Conservation (phyloP, 345 rosid species). For the Boechera divaricarpa region DNA sequence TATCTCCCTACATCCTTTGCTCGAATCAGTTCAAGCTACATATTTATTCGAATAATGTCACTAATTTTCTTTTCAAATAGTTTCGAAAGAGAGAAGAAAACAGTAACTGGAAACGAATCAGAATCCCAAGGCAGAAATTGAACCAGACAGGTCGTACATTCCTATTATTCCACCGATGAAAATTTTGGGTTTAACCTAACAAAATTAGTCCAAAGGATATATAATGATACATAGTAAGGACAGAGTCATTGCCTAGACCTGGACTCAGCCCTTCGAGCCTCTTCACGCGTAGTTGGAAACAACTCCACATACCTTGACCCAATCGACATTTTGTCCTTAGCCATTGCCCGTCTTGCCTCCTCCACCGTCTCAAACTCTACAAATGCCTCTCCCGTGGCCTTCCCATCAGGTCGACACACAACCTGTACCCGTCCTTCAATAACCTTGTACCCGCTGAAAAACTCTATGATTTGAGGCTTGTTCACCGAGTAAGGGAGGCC, state of each 20-base stretch:
- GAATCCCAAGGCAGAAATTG: not conserved
- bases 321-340: conserved; percentile 87
- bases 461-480: conserved; percentile 67
- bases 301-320: conserved; percentile 88
- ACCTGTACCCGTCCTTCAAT: conserved; percentile 69
- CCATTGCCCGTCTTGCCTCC: conserved; percentile 88
- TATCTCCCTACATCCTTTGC: not conserved
- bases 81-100: not conserved
- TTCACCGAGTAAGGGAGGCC: conserved; percentile 89
- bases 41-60: not conserved
- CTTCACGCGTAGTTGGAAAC: conserved; percentile 82
- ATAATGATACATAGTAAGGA: conserved; percentile 37
- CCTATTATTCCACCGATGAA: conserved; percentile 21
- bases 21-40: not conserved
- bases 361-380: conserved; percentile 79
- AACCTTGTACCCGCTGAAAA: conserved; percentile 68
- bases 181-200: conserved; percentile 24
- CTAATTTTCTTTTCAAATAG: not conserved
- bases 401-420: conserved; percentile 91
- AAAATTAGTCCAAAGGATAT: conserved; percentile 30
- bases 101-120: not conserved
- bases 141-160: conserved; percentile 2
- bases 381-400: conserved; percentile 92
- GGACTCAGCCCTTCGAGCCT: conserved; percentile 88
- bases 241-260: conserved; percentile 78